Conservation (phyloP, 129 eudicot genomes). For the Ambrosia artemisiifolia region DNA sequence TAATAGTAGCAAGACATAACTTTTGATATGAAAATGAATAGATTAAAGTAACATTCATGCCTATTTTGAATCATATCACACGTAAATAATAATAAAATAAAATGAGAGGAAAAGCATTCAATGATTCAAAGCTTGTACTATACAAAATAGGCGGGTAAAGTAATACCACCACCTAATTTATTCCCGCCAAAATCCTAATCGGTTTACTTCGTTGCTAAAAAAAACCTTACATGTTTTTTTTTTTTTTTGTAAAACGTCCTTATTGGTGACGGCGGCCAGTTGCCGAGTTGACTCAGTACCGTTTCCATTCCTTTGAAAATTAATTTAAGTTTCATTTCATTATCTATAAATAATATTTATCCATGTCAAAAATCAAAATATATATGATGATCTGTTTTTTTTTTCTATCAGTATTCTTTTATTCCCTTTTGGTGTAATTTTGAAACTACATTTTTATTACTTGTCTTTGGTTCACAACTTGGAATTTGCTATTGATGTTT, state of each 20-base stretch:
- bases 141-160: constrained; percentile 4
- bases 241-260: background rate
- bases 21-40: background rate
- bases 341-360: background rate
- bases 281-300: background rate
- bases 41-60: background rate
- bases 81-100: background rate
- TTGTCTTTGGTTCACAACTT: no score
- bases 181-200: constrained; percentile 5
- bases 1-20: no score
- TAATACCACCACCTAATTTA: background rate
- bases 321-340: background rate
- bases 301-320: background rate
- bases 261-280: background rate
- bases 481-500: no score
- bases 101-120: background rate
- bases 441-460: no score
- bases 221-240: background rate
- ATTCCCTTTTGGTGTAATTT: no score
- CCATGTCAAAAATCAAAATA: background rate
- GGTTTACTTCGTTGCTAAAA: background rate
- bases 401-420: no score
- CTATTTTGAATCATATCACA: background rate
- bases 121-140: background rate
- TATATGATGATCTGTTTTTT: background rate